A percentile compares a stretch with the other conserved stretches of the same genome.
These are phyloP conservation scores for Apiospora kogelbergensis DNA, from an alignment of 2,329 filamentous ascomycete genomes.

Conservation along the genomic window DNA sequence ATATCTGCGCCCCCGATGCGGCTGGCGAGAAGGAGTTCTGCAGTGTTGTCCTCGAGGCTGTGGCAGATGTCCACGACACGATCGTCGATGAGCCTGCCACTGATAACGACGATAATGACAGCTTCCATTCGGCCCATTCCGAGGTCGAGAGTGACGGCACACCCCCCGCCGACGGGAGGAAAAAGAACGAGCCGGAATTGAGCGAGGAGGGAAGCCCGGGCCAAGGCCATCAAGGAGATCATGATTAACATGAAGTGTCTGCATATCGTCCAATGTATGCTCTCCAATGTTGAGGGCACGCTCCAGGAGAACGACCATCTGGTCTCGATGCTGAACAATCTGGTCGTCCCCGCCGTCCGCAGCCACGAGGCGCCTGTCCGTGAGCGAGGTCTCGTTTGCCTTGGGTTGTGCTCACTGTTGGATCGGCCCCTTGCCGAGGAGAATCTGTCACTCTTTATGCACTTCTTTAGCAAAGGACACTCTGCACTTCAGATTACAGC, in stretches of 20 bases:
- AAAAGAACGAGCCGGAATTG: constrained; percentile 41
- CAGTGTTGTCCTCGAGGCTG: constrained; percentile 84
- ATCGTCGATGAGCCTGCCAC: constrained; percentile 69
- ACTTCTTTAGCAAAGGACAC: constrained; percentile 93
- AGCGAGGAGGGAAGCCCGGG: constrained; percentile 65
- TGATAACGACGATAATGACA: constrained; percentile 62
- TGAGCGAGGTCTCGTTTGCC: constrained; percentile 83
- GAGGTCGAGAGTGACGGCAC: constrained; percentile 71
- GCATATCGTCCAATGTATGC: constrained; percentile 95
- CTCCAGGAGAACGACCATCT: constrained; percentile 87
- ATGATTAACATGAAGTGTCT: constrained; percentile 98
- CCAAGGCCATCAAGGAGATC: constrained; percentile 83
- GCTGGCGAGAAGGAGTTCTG: constrained; percentile 81
- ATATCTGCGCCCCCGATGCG: constrained; percentile 74
- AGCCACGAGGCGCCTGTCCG: constrained; percentile 91
- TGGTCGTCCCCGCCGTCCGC: constrained; percentile 92
- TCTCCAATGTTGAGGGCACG: constrained; percentile 86
- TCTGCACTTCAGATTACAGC: constrained; percentile 86
- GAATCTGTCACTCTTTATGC: constrained; percentile 89
- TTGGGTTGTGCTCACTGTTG: constrained; percentile 88
- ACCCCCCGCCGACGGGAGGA: constrained; percentile 47
- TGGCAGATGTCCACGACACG: constrained; percentile 94
- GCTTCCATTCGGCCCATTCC: constrained; percentile 91
- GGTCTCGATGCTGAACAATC: constrained; percentile 97
- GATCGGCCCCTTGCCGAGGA: constrained; percentile 90